These are phyloP conservation scores for Erucastrum elatum DNA, from an alignment of 345 rosid genomes.

Conservation along the genomic window DNA sequence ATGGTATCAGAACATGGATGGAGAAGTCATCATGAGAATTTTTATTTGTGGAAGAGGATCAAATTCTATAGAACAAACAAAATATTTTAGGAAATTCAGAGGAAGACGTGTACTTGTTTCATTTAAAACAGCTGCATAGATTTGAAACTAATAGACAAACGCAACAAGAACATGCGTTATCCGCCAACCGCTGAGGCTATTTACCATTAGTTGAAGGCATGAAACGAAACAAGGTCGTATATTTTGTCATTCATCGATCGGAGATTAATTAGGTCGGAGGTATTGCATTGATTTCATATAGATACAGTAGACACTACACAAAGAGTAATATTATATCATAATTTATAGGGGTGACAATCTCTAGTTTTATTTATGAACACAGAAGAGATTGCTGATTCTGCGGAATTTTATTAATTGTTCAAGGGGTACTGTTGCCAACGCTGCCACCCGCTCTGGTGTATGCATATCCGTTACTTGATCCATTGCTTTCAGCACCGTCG, in stretches of 20 bases:
- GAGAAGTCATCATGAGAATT: no score
- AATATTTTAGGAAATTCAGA: not conserved
- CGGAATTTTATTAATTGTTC: not conserved
- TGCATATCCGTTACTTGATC: not conserved
- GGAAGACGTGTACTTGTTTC: not conserved
- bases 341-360: not conserved
- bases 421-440: not conserved
- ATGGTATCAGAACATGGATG: no score
- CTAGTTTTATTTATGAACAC: slow-evolving; percentile 23
- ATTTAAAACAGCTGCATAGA: not conserved
- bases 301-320: not conserved
- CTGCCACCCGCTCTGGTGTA: not conserved
- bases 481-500: not conserved
- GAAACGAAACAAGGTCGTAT: not conserved
- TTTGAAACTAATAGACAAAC: not conserved
- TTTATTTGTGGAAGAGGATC: no score
- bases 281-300: not conserved
- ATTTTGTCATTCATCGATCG: not conserved
- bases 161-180: not conserved
- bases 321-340: not conserved
- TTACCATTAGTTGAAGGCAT: not conserved
- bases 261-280: not conserved
- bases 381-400: slow-evolving; percentile 14
- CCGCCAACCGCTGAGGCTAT: not conserved
- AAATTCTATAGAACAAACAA: no score